Conservation (phyloP, 306 rosid genomes). For the Prunus salicina region DNA sequence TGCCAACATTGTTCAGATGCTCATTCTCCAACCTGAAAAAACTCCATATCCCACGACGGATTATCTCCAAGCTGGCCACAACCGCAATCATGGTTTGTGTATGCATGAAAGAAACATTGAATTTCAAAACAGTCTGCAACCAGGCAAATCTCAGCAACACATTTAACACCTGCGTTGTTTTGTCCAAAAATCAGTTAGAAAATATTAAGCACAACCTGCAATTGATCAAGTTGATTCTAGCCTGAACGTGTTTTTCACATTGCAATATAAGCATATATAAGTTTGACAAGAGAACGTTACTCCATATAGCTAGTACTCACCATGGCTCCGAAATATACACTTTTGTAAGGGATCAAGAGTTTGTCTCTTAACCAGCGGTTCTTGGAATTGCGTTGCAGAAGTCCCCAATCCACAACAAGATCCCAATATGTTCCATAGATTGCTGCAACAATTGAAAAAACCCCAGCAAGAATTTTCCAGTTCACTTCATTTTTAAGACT, state of each 20-base stretch:
- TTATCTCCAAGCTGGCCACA: slow-evolving; percentile 59
- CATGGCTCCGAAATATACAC: slow-evolving; percentile 59
- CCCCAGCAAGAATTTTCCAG: slow-evolving; percentile 41
- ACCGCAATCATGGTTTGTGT: slow-evolving; percentile 32
- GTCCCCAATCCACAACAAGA: slow-evolving; percentile 71
- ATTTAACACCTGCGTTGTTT: slow-evolving; percentile 47
- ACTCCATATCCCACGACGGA: slow-evolving; percentile 75
- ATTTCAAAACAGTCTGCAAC: slow-evolving; percentile 52
- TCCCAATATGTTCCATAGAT: slow-evolving; percentile 60
- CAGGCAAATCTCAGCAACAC: slow-evolving; percentile 72
- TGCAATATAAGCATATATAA: too few relatives aligned
- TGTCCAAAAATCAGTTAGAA: not conserved
- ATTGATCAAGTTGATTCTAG: too few relatives aligned
- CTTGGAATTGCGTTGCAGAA: slow-evolving; percentile 49
- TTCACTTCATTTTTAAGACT: slow-evolving; percentile 22
- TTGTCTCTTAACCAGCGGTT: slow-evolving; percentile 74
- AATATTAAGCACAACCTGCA: too few relatives aligned
- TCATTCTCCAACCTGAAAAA: slow-evolving; percentile 82
- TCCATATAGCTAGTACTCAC: slow-evolving; percentile 36
- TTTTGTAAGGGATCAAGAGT: slow-evolving; percentile 44
- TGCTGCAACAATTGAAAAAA: slow-evolving; percentile 50
- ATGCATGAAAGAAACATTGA: slow-evolving; percentile 41
- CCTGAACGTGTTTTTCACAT: too few relatives aligned
- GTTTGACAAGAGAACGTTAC: too few relatives aligned
- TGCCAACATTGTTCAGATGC: slow-evolving; percentile 79